Conservation (phyloP, 805 yeast species). For the Saccharomycopsis fermentans region DNA sequence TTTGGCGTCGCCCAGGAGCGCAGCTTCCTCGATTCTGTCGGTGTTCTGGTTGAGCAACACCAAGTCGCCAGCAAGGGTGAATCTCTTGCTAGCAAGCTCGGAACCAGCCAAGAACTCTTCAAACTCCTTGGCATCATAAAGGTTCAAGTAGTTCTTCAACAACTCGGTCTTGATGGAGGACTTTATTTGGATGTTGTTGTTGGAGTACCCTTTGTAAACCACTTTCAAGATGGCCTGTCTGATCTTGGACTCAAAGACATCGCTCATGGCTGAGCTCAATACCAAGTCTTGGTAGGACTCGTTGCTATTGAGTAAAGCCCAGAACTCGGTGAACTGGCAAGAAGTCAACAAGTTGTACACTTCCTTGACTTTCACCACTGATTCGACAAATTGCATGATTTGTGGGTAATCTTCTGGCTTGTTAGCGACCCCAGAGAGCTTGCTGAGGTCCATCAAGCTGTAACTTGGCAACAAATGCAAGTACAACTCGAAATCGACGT, state of each 20-base stretch:
- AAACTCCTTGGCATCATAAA: conserved; percentile 16
- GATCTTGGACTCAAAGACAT: conserved; percentile 10
- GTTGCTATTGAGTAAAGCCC: conserved; percentile 14
- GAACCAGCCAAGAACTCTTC: not conserved
- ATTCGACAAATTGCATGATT: conserved; percentile 8
- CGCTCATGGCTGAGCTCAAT: conserved; percentile 11
- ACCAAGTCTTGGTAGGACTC: conserved; percentile 16
- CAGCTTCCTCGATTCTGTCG: conserved; percentile 3
- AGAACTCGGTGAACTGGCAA: conserved; percentile 14
- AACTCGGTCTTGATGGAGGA: conserved; percentile 11
- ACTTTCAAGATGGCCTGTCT: conserved; percentile 10
- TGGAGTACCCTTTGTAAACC: conserved; percentile 15
- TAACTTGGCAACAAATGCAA: conserved; percentile 34
- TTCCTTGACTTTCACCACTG: conserved; percentile 11
- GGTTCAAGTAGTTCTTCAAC: conserved; percentile 13
- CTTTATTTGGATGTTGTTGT: conserved; percentile 7
- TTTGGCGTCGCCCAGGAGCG: not conserved
- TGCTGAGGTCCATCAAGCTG: conserved; percentile 5
- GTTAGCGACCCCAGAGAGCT: not conserved
- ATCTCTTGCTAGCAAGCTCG: conserved; percentile 1
- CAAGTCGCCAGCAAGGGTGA: conserved; percentile 4
- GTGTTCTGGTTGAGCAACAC: conserved; percentile 15
- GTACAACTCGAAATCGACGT: conserved; percentile 34
- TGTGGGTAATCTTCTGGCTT: conserved; percentile 1
- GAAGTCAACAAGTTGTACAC: conserved; percentile 13